A percentile compares a stretch with the other conserved stretches of the same genome.
phyloP scores from a whole-genome alignment of 108 stramenopile genomes.

The Nannochloropsis gaditana region DNA sequence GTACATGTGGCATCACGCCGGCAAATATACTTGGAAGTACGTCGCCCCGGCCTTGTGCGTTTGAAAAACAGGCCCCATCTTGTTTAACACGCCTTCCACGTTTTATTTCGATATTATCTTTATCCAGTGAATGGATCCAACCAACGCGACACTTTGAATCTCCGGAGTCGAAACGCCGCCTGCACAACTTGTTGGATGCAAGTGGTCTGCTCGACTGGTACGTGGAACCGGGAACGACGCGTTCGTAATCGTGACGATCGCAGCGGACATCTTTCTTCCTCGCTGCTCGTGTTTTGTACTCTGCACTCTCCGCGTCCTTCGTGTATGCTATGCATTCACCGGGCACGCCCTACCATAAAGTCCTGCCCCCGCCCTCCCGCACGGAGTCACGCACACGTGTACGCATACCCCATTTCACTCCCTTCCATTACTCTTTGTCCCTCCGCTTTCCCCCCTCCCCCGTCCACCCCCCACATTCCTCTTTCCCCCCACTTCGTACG shows the following conservation, averaged over 20 bases:
- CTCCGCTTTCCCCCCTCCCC: not conserved
- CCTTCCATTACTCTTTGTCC: too few relatives aligned
- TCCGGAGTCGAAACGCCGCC: constrained; percentile 41
- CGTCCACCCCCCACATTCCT: not conserved
- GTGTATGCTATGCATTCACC: too few relatives aligned
- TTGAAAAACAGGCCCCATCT: not conserved
- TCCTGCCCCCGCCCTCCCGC: not conserved
- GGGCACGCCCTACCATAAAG: not conserved
- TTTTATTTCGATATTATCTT: not conserved
- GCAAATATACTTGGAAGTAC: constrained; percentile 27
- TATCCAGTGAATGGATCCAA: constrained; percentile 25
- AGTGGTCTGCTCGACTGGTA: constrained; percentile 30
- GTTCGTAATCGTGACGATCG: too few relatives aligned
- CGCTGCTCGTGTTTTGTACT: not conserved
- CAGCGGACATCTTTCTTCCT: not conserved
- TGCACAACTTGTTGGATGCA: constrained; percentile 44
- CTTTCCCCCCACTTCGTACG: not conserved
- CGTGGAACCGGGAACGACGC: not conserved
- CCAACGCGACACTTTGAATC: constrained; percentile 41
- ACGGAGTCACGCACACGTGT: too few relatives aligned
- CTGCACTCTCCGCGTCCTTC: not conserved
- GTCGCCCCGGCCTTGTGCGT: not conserved
- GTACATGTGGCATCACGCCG: constrained; percentile 48
- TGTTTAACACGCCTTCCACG: not conserved
- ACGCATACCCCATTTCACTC: too few relatives aligned